phyloP scores from a whole-genome alignment of 2,329 filamentous ascomycete species.

The Cadophora luteo-olivacea region DNA sequence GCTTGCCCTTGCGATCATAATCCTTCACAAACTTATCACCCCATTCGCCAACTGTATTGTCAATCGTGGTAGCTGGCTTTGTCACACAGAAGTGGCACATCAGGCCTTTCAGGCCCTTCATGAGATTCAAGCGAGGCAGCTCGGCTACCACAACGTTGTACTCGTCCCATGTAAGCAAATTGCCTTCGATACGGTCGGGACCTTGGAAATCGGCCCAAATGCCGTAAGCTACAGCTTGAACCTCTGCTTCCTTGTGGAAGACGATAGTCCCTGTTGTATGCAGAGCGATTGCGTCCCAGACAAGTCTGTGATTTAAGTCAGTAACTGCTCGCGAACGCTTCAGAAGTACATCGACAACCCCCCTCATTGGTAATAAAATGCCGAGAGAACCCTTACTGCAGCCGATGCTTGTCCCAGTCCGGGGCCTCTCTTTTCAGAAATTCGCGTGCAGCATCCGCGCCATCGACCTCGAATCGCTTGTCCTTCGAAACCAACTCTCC shows the following conservation, averaged over 20 bases:
- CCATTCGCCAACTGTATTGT: constrained; percentile 46
- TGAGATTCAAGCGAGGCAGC: constrained; percentile 46
- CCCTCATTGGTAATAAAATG: constrained; percentile 33
- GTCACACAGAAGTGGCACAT: constrained; percentile 46
- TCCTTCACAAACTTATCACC: constrained; percentile 47
- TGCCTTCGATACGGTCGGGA: constrained; percentile 32
- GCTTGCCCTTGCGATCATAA: constrained; percentile 45
- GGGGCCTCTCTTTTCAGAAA: constrained; percentile 45
- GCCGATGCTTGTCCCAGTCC: constrained; percentile 49
- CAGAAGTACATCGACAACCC: not conserved
- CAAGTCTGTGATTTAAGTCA: constrained; percentile 41
- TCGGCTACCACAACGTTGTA: constrained; percentile 43
- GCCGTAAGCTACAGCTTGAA: constrained; percentile 45
- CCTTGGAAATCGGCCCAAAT: constrained; percentile 50
- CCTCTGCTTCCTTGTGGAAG: constrained; percentile 51
- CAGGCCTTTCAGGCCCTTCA: constrained; percentile 43
- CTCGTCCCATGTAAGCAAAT: constrained; percentile 42
- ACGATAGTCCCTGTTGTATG: constrained; percentile 49
- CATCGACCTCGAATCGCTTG: constrained; percentile 58
- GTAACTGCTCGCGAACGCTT: not conserved
- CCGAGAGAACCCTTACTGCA: constrained; percentile 53
- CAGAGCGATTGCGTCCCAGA: constrained; percentile 58
- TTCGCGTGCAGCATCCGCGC: constrained; percentile 52
- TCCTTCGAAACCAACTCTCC: constrained; percentile 49
- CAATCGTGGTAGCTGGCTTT: constrained; percentile 47